Conservation (phyloP, 192 early-diverging fungal genomes). For the Backusella tarrabulga region DNA sequence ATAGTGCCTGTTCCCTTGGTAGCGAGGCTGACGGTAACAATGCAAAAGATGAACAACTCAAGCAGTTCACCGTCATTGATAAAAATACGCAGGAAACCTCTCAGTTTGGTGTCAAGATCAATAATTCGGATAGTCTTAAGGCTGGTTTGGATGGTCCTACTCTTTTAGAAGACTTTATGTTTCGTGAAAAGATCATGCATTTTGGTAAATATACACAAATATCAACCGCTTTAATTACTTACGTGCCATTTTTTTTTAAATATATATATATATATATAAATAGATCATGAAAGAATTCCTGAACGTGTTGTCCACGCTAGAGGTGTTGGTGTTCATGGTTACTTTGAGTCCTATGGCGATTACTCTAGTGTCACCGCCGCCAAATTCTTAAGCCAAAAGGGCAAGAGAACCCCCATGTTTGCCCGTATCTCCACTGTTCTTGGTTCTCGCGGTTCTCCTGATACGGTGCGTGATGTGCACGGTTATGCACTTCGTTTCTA, state of each 20-base stretch:
- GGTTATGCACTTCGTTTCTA: constrained; percentile 30
- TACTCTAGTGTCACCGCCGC: constrained; percentile 39
- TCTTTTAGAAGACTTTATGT: constrained; percentile 29
- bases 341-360: constrained; percentile 41
- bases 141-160: constrained; percentile 32
- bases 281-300: constrained; percentile 32
- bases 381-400: constrained; percentile 24
- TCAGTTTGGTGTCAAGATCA: constrained; percentile 23
- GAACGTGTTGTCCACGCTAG: constrained; percentile 43
- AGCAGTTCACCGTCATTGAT: constrained; percentile 13
- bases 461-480: constrained; percentile 44
- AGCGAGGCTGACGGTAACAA: background rate
- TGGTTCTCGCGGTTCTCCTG: constrained; percentile 40
- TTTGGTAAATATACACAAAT: constrained; percentile 14
- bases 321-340: constrained; percentile 45
- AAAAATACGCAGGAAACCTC: constrained; percentile 20
- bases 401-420: constrained; percentile 46
- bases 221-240: background rate
- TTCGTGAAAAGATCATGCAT: constrained; percentile 26
- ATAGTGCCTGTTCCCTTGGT: background rate
- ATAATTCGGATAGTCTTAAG: constrained; percentile 25
- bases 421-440: constrained; percentile 46
- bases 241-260: background rate
- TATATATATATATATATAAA: no score
- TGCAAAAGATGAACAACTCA: constrained; percentile 8